Evolutionary conservation across 2,329 filamentous ascomycete genomes (phyloP), one percentile per base, ranked within the genome.

Genomic region (Fusarium newnesense): DNA sequence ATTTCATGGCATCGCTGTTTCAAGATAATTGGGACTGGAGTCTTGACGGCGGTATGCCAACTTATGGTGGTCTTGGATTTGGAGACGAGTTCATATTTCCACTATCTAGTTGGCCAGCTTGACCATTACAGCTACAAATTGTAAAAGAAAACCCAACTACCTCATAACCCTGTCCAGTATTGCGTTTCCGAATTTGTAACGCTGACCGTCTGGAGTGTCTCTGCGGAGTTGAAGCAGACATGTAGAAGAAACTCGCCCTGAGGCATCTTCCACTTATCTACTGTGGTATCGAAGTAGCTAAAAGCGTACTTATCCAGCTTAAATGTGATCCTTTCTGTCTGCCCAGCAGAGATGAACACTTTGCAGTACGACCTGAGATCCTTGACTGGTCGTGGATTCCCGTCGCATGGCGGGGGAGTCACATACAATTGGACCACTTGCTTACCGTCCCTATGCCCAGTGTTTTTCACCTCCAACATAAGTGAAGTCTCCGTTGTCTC

Each of bases 1-100:
- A 66, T 1, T 46, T 66, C 3, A 67, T 67, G 61, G 9, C 49
- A 0, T 39, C 64, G 0, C 0, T 66, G 0, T 67, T 67, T 26
- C 43, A 66, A 1, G 61, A 67, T 5, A 66, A 59, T 0, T 67
- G 61, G 61, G 64, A 67, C 5, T 67, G 61, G 61, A 66, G 32
- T 2, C 32, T 67, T 5, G 64, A 67, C 2, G 50, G 61, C 1
- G 44, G 63, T 7, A 49, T 66, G 32, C 61, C 61, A 1, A 66
- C 42, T 0, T 66, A 65, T 7, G 34, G 63, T 2, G 63, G 63
- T n/a, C 30, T 66, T 7, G 64, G 61, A 7, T 59, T 50, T 1
- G 32, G 50, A 5, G 61, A 66, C 9, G 64, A 66, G 21, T 50
- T 42, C 13, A 34, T 43, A 3, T 67, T 67, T 26, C 61, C 43